Conservation (phyloP, 2,329 filamentous ascomycete species). For the Penicillium sp. region DNA sequence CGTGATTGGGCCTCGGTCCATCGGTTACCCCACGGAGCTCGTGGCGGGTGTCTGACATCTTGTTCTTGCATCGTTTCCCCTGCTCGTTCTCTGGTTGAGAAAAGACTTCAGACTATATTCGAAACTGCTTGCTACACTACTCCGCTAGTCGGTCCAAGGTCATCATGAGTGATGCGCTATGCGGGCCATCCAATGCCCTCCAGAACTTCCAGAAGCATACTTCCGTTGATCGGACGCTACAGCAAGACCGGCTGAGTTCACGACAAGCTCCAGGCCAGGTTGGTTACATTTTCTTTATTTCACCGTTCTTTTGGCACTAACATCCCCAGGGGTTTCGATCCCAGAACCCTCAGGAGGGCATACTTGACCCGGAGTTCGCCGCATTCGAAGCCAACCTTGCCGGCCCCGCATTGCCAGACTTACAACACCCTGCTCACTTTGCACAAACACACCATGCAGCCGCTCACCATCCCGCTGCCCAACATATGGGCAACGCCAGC, state of each 20-base stretch:
- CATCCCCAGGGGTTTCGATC: conserved; percentile 63
- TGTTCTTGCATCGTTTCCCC: neutral
- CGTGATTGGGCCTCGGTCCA: conserved; percentile 22
- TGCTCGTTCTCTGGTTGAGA: neutral
- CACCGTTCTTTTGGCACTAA: conserved; percentile 9
- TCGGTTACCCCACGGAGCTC: conserved; percentile 19
- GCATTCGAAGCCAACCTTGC: conserved; percentile 59
- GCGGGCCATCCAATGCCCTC: conserved; percentile 73
- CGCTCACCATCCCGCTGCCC: conserved; percentile 14
- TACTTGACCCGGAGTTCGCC: conserved; percentile 68
- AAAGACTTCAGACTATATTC: neutral
- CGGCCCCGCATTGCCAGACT: conserved; percentile 36
- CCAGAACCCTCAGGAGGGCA: conserved; percentile 54
- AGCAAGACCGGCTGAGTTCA: conserved; percentile 68
- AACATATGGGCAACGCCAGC: conserved; percentile 21
- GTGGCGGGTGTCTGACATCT: conserved; percentile 2
- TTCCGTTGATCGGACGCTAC: conserved; percentile 67
- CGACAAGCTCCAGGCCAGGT: conserved; percentile 58
- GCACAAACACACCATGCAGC: conserved; percentile 28
- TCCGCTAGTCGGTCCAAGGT: neutral
- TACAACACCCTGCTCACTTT: conserved; percentile 40
- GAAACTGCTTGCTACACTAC: neutral
- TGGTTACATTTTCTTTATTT: neutral
- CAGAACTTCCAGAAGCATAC: conserved; percentile 73
- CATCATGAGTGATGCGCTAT: conserved; percentile 68